A percentile compares a stretch with the other conserved stretches of the same genome.
Evolutionary conservation across 2,329 filamentous ascomycete genomes (phyloP).

Genomic region (Periglandula ipomoeae): DNA sequence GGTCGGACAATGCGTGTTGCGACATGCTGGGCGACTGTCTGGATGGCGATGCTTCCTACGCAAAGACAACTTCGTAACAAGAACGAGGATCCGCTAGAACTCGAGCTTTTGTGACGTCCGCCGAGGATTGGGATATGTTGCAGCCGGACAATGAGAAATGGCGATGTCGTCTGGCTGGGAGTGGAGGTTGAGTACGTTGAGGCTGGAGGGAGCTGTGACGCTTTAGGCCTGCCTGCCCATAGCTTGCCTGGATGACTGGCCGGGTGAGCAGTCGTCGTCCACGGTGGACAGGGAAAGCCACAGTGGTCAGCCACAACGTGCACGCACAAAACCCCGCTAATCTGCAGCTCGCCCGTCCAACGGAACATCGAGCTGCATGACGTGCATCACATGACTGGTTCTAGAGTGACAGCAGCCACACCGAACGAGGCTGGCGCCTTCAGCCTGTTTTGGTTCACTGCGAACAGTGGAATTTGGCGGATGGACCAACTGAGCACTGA

Average conservation of each 20-base stretch:
- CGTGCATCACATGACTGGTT: constrained; percentile 3
- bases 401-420: too few species aligned
- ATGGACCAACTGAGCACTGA: too few species aligned
- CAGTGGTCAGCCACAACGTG: background rate
- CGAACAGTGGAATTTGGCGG: too few species aligned
- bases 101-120: background rate
- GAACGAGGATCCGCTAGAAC: background rate
- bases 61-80: constrained; percentile 16
- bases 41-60: constrained; percentile 5
- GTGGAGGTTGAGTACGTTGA: constrained; percentile 10
- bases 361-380: background rate
- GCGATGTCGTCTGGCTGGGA: constrained; percentile 8
- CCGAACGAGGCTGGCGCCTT: too few species aligned
- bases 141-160: background rate
- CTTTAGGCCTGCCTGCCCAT: constrained; percentile 12
- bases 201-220: constrained; percentile 20
- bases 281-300: background rate
- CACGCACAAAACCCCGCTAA: background rate
- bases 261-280: too few species aligned
- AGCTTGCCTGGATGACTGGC: too few species aligned
- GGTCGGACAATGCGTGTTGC: constrained; percentile 94
- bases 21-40: constrained; percentile 62
- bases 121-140: background rate
- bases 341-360: background rate
- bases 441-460: too few species aligned